Base-by-base conservation (phyloP, 2,329 filamentous ascomycete species). In the Xylariaceae sp. region DNA sequence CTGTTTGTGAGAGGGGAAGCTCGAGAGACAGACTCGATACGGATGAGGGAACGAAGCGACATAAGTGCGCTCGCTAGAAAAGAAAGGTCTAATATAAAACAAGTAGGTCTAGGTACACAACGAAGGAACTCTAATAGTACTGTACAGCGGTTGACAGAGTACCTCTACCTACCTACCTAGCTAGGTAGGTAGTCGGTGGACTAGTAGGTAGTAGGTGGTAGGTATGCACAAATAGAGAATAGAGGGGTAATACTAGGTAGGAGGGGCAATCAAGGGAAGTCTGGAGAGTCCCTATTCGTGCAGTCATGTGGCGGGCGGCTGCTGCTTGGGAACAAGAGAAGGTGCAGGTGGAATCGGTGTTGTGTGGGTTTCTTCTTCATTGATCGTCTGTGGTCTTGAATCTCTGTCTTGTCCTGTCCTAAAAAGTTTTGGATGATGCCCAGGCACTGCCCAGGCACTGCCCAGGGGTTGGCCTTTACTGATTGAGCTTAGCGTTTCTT, bases 11-110 rank as follows among this genome's bases (percentile, higher is more conserved):
- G 57, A 55, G 39, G 55, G 53, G 57, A 61, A 60, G 58, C 40
- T 56, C 65, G 68, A 64, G 67, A 61, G 46, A 67, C 16, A 48
- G 39, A 61, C 62, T 66, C 65, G 64, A 65, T 36, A 51, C 65
- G 67, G 49, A 54, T 50, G 49, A 64, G 57, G 49, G 64, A 60
- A 36, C 67, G 66, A 44, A 65, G 48, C 62, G 66, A 70, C 67
- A 70, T 70, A 55, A 62, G 66, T 47, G 59, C 46, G 57, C 21
- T 58, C 33, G 33, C 39, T 17, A 49, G 44, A 29, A 46, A 37
- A 52, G 49, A 37, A 60, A 4, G 40, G 45, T 50, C 51, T 56
- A 58, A 17, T 12, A 58, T 48, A 58, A 55, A 55, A 21, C 46
- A 54, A 36, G 46, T 37, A 49, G 8, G 8, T 11, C 8, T 6